A percentile compares a stretch with the other conserved stretches of the same genome.
phyloP scores from a whole-genome alignment of 2,329 filamentous ascomycete species.

The Exophiala lecanii-corni region DNA sequence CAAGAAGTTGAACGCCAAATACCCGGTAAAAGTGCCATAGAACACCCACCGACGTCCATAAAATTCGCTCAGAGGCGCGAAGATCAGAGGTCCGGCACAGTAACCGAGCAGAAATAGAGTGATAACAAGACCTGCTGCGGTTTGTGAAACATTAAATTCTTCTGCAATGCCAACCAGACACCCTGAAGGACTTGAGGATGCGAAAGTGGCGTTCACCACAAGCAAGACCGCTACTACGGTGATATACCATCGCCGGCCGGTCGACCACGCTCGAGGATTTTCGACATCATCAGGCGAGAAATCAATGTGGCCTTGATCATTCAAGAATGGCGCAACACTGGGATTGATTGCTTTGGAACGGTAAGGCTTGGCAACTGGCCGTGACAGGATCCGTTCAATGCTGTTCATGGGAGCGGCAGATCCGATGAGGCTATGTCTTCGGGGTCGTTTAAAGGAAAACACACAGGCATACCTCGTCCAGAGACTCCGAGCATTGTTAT shows the following conservation, averaged over 20 bases:
- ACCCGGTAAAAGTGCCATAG: conserved; percentile 37
- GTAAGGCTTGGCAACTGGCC: conserved; percentile 51
- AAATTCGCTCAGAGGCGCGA: conserved; percentile 63
- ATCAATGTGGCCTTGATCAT: conserved; percentile 48
- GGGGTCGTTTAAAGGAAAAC: too few species aligned
- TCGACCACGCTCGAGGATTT: conserved; percentile 40
- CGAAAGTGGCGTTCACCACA: conserved; percentile 54
- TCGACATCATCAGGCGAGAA: conserved; percentile 49
- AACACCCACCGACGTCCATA: conserved; percentile 55
- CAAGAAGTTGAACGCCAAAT: conserved; percentile 48
- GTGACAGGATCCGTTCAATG: conserved; percentile 46
- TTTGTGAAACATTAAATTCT: conserved; percentile 45
- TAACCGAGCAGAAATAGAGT: conserved; percentile 63
- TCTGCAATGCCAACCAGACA: conserved; percentile 38
- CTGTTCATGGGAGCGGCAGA: conserved; percentile 37
- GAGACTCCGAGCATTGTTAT: too few species aligned
- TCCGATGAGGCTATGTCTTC: too few species aligned
- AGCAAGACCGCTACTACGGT: conserved; percentile 37
- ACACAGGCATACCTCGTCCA: too few species aligned
- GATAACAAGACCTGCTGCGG: conserved; percentile 53
- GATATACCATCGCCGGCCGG: conserved; percentile 39
- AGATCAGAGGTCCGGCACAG: conserved; percentile 57
- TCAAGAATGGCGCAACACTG: conserved; percentile 39
- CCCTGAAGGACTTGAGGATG: conserved; percentile 42
- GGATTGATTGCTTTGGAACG: conserved; percentile 39